Percentiles rank a stretch among this genome's conserved stretches.
Conservation (phyloP, 2,329 filamentous ascomycete species). For the Botrytis squamosa region DNA sequence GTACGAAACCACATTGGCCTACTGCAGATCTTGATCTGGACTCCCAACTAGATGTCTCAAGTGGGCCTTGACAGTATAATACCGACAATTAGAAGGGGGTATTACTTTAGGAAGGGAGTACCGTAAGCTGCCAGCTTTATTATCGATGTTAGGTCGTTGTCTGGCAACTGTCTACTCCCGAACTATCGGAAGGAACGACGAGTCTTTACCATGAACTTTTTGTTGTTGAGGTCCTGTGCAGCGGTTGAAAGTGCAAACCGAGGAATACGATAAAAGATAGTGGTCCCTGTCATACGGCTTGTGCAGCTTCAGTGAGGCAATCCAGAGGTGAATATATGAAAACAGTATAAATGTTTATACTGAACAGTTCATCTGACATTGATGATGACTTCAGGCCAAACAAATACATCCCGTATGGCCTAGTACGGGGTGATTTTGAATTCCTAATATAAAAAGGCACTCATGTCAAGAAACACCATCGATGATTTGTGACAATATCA, state of each 20-base stretch:
- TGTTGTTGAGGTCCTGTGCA: no score
- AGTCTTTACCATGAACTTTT: no score
- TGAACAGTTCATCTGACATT: background rate
- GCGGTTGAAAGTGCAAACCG: background rate
- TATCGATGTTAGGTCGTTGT: no score
- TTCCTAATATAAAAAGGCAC: background rate
- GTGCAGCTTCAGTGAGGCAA: background rate
- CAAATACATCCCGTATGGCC: background rate
- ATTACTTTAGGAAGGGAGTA: no score
- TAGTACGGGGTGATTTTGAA: background rate
- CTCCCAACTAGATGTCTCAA: background rate
- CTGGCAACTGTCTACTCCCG: background rate
- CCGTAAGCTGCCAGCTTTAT: background rate
- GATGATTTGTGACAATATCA: background rate
- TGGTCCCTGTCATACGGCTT: background rate
- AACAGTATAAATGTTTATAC: background rate
- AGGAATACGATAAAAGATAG: background rate
- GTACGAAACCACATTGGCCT: background rate
- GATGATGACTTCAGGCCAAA: background rate
- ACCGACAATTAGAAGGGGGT: accelerated
- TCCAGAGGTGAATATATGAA: no score
- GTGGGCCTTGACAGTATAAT: background rate
- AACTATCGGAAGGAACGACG: background rate
- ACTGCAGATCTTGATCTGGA: background rate
- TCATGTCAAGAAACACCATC: background rate